phyloP scores from a whole-genome alignment of 306 rosid genomes.

The Malus asiatica region DNA sequence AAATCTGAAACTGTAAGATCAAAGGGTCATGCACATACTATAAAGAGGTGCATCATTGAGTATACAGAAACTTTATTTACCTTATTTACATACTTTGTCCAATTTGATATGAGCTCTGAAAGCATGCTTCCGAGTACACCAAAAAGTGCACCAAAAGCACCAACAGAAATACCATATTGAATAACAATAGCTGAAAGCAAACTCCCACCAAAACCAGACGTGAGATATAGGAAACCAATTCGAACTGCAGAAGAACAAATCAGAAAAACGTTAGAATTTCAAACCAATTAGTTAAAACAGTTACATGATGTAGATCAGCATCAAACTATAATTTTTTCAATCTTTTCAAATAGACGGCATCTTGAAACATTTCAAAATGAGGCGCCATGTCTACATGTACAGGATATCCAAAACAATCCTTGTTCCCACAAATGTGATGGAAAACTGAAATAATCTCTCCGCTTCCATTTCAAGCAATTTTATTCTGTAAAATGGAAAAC shows the following conservation, averaged over 20 bases:
- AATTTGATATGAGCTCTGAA: constrained; percentile 37
- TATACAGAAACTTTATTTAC: constrained; percentile 28
- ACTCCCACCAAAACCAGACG: no score
- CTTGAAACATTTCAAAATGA: neutral
- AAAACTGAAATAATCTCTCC: neutral
- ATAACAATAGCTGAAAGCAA: no score
- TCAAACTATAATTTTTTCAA: neutral
- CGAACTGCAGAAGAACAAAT: no score
- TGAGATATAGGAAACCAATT: no score
- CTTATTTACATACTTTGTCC: constrained; percentile 54
- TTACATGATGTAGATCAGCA: neutral
- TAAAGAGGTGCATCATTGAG: constrained; percentile 5
- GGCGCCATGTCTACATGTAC: neutral
- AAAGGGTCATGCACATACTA: neutral
- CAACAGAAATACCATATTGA: no score
- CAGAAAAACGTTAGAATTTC: no score
- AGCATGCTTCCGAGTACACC: no score
- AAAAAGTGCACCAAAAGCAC: no score
- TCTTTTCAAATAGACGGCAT: neutral
- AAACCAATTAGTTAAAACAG: neutral
- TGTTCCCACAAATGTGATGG: neutral
- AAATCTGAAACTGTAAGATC: constrained; percentile 19
- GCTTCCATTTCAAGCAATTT: neutral
- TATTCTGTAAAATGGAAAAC: neutral
- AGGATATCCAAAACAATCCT: neutral